Evolutionary conservation across 2,329 filamentous ascomycete species (phyloP).

Genomic region (Dichotomopilus funicola): DNA sequence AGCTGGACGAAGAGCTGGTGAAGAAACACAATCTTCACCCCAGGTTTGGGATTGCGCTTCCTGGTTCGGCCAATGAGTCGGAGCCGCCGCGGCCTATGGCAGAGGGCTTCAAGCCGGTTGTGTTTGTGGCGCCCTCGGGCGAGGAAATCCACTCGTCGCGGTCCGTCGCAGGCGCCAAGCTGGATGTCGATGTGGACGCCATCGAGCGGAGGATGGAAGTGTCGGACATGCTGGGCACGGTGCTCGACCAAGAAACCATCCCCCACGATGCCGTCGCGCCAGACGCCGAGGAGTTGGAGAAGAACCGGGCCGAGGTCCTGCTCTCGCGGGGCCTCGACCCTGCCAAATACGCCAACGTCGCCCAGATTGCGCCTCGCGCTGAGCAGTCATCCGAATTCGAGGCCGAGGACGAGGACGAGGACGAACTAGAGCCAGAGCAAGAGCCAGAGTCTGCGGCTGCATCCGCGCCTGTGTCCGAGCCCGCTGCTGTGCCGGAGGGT

Average conservation of each 20-base stretch:
- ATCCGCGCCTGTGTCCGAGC: no score
- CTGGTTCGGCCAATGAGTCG: slow-evolving; percentile 35
- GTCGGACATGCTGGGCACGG: slow-evolving; percentile 16
- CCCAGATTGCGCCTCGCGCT: neutral
- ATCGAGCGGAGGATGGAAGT: slow-evolving; percentile 21
- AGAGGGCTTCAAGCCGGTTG: slow-evolving; percentile 20
- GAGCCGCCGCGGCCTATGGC: slow-evolving; percentile 16
- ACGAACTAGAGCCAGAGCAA: no score
- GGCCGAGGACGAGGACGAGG: no score
- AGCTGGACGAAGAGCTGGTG: slow-evolving; percentile 46
- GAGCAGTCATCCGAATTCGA: no score
- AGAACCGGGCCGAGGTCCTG: slow-evolving; percentile 16
- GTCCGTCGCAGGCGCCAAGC: slow-evolving; percentile 20
- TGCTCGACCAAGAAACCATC: slow-evolving; percentile 25
- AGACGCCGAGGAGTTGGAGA: slow-evolving; percentile 19
- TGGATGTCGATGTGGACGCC: slow-evolving; percentile 15
- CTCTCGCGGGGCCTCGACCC: slow-evolving; percentile 18
- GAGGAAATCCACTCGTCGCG: slow-evolving; percentile 22
- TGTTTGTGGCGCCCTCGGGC: slow-evolving; percentile 19
- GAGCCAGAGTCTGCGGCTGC: neutral
- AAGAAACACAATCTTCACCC: slow-evolving; percentile 47
- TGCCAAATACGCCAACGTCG: neutral
- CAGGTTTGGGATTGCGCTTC: slow-evolving; percentile 46
- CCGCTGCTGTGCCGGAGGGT: no score
- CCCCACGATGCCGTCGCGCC: slow-evolving; percentile 20